Conservation (phyloP, 495 filamentous ascomycete genomes). For the Pyronema domesticum region DNA sequence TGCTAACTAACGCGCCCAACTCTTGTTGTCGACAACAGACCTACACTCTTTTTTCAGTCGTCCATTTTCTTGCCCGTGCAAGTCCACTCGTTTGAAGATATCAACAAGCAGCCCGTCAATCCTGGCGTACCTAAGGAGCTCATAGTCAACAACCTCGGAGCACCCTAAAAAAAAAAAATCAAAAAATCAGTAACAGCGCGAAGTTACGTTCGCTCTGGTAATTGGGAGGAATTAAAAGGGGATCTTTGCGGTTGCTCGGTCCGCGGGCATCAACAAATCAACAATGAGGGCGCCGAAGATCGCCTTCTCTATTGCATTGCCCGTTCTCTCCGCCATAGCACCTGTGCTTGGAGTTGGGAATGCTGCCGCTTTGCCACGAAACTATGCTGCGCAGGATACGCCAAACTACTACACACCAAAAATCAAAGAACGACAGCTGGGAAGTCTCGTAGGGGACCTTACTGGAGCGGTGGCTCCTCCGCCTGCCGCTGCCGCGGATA, state of each 20-base stretch:
- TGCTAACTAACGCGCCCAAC: neutral
- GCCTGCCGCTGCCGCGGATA: constrained; percentile 7
- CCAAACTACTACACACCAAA: constrained; percentile 44
- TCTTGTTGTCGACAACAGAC: neutral
- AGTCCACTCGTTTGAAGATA: constrained; percentile 7
- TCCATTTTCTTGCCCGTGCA: constrained; percentile 6
- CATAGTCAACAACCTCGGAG: neutral
- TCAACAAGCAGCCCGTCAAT: neutral
- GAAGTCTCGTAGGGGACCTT: constrained; percentile 13
- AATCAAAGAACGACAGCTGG: constrained; percentile 34
- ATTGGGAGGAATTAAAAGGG: neutral
- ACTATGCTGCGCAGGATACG: constrained; percentile 24
- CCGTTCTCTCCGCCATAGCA: constrained; percentile 15
- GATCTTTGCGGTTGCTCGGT: neutral
- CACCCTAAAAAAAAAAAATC: neutral
- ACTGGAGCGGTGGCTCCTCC: neutral
- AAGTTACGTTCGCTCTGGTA: neutral
- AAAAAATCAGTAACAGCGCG: neutral
- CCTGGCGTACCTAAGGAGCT: neutral
- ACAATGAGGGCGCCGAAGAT: constrained; percentile 19
- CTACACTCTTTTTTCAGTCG: constrained; percentile 6
- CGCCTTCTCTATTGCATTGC: constrained; percentile 14
- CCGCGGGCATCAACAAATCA: neutral
- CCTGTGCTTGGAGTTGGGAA: constrained; percentile 14
- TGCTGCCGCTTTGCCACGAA: constrained; percentile 11